Percentiles rank a stretch among this genome's conserved stretches.
phyloP scores from a whole-genome alignment of 73 alveolate genomes.

The Paramecium sonneborni region DNA sequence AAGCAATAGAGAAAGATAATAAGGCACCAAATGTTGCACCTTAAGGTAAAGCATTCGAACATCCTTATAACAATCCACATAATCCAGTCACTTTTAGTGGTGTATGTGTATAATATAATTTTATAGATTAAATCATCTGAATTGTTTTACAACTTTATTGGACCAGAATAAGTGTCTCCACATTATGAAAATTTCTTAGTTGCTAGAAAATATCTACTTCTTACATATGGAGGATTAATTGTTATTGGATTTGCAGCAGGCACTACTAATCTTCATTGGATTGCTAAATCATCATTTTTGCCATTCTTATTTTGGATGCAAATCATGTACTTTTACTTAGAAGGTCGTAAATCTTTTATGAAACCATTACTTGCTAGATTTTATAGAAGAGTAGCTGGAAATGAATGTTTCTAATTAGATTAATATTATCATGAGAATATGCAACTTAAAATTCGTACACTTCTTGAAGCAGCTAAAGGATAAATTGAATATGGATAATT shows the following conservation, averaged over 20 bases:
- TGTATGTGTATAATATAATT: not conserved
- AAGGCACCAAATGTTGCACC: slow-evolving; percentile 49
- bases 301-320: slow-evolving; percentile 68
- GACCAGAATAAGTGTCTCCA: slow-evolving; percentile 70
- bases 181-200: slow-evolving; percentile 66
- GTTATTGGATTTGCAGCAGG: slow-evolving; percentile 64
- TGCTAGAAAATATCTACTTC: slow-evolving; percentile 58
- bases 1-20: slow-evolving; percentile 59
- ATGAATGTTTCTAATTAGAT: slow-evolving; percentile 64
- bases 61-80: slow-evolving; percentile 64
- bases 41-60: slow-evolving; percentile 61
- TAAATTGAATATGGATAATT: slow-evolving; percentile 64
- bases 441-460: slow-evolving; percentile 55
- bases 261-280: slow-evolving; percentile 64
- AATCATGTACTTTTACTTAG: slow-evolving; percentile 67
- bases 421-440: slow-evolving; percentile 65
- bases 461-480: slow-evolving; percentile 60
- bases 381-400: slow-evolving; percentile 70
- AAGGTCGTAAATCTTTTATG: slow-evolving; percentile 63
- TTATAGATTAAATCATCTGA: slow-evolving; percentile 58
- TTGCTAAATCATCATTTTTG: slow-evolving; percentile 59
- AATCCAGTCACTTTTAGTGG: slow-evolving; percentile 64
- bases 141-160: slow-evolving; percentile 61
- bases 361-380: slow-evolving; percentile 66
- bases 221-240: slow-evolving; percentile 63